Conservation (phyloP, 2,329 filamentous ascomycete genomes). For the Nemania abortiva region DNA sequence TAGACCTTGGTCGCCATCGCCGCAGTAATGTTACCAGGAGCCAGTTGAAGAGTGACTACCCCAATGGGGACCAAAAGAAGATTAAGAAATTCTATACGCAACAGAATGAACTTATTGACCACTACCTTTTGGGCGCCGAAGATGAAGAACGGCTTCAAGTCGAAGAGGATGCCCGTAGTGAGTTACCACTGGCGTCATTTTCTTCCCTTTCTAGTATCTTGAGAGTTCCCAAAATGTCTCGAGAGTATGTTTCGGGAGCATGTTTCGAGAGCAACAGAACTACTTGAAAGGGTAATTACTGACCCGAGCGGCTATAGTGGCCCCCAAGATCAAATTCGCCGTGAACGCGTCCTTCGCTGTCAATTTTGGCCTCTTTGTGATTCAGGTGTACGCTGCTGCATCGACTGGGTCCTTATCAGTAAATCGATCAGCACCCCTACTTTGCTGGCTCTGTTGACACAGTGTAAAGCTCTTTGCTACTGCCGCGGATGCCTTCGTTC, state of each 20-base stretch:
- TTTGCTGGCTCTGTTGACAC: slow-evolving; percentile 41
- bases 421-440: slow-evolving; percentile 40
- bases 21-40: slow-evolving; percentile 56
- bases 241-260: no score
- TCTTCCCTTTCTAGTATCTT: no score
- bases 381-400: slow-evolving; percentile 69
- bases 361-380: slow-evolving; percentile 67
- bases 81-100: slow-evolving; percentile 62
- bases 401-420: slow-evolving; percentile 69
- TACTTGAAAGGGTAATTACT: no score
- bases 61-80: slow-evolving; percentile 57
- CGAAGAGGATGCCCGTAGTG: slow-evolving; percentile 63
- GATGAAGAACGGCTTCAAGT: slow-evolving; percentile 66
- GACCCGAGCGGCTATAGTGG: no score
- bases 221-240: no score
- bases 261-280: no score
- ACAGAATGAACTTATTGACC: slow-evolving; percentile 63
- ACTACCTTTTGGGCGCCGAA: slow-evolving; percentile 66
- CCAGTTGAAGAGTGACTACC: slow-evolving; percentile 63
- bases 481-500: slow-evolving; percentile 72
- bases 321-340: slow-evolving; percentile 65
- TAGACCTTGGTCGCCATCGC: slow-evolving; percentile 57
- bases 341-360: slow-evolving; percentile 64
- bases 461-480: slow-evolving; percentile 67
- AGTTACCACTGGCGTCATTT: no score